Evolutionary conservation across 768 basidiomycete species (phyloP), one percentile per base, ranked within the genome.

Genomic region (Leccinum obscurum): DNA sequence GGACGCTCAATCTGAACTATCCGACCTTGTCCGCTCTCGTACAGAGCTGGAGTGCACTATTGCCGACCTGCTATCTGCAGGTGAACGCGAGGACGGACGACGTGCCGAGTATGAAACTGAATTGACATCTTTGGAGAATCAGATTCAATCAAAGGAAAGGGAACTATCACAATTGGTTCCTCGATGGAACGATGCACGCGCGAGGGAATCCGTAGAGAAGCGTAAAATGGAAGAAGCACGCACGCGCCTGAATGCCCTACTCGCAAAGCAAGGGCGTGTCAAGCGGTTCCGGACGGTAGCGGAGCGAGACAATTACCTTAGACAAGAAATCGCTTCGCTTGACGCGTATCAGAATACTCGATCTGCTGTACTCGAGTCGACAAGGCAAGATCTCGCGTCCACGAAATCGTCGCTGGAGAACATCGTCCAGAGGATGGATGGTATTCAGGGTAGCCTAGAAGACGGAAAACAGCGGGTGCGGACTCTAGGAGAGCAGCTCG

Each of bases 1-100:
- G 62, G 92, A 95, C 55, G 83, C 86, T 3, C 90, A 92, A 64
- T 75, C 83, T 15, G 96, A 99, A 70, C 82, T 97, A 55, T 88
- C 88, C 3, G 96, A 98, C 67, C 86, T 95, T 46, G 81, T 94
- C 49, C 86, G 92, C 26, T 80, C 89, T 0, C 84, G 88, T 24
- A 96, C 95, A 2, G 92, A 97, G 69, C 78, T 98, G 20, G 86
- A 93, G 65, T 96, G 95, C 66, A 79, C 84, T 20, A 81, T 98
- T 48, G 81, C 81, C 5, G 97, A 98, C 70, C 81, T 95, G 30
- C 83, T 81, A 14, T 79, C 83, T 0, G 86, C 90, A 0, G 83
- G 84, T 14, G 81, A 85, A 57, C 83, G 80, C 54, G 85, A 88
- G 0, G 84, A 87, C 6, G 86, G 87, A 32, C 81, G 85, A 61